phyloP scores from a whole-genome alignment of 2,329 filamentous ascomycete species.

The Penicillium sclerotigenum region DNA sequence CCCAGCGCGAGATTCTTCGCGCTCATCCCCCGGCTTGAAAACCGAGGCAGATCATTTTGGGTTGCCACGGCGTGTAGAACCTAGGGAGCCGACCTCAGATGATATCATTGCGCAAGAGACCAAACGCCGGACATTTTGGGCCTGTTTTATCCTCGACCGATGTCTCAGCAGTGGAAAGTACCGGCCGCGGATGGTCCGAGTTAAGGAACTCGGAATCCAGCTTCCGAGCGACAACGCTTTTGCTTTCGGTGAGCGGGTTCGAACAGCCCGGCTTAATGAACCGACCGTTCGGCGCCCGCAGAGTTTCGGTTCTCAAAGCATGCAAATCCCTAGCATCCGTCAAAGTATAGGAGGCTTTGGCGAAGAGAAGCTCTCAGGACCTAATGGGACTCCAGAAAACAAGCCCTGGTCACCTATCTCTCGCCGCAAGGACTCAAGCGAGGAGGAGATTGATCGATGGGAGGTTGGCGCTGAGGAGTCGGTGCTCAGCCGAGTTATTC shows the following conservation, averaged over 20 bases:
- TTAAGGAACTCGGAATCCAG: conserved; percentile 52
- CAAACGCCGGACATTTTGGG: conserved; percentile 56
- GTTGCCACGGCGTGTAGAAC: conserved; percentile 31
- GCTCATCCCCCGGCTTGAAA: conserved; percentile 35
- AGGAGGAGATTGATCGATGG: conserved; percentile 50
- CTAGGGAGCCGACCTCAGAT: conserved; percentile 42
- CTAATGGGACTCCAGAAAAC: conserved; percentile 32
- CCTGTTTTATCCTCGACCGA: conserved; percentile 56
- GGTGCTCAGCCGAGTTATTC: conserved; percentile 54
- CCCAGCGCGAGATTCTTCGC: conserved; percentile 44
- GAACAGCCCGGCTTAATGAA: conserved; percentile 50
- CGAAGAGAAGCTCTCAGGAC: conserved; percentile 37
- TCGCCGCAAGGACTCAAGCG: conserved; percentile 38
- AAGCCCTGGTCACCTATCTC: conserved; percentile 42
- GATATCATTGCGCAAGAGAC: conserved; percentile 54
- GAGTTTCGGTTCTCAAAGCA: conserved; percentile 42
- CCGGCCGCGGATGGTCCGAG: conserved; percentile 52
- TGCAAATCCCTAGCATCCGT: conserved; percentile 43
- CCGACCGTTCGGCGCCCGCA: conserved; percentile 37
- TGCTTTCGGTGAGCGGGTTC: conserved; percentile 53
- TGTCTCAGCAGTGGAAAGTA: conserved; percentile 55
- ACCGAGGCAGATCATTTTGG: conserved; percentile 41
- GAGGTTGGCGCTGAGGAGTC: conserved; percentile 54
- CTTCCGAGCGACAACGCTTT: conserved; percentile 57
- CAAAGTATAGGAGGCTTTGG: conserved; percentile 39